Evolutionary conservation across 1,139 yeast species (phyloP), one percentile per base, ranked within the genome.

Genomic region (Hansenula anomala): DNA sequence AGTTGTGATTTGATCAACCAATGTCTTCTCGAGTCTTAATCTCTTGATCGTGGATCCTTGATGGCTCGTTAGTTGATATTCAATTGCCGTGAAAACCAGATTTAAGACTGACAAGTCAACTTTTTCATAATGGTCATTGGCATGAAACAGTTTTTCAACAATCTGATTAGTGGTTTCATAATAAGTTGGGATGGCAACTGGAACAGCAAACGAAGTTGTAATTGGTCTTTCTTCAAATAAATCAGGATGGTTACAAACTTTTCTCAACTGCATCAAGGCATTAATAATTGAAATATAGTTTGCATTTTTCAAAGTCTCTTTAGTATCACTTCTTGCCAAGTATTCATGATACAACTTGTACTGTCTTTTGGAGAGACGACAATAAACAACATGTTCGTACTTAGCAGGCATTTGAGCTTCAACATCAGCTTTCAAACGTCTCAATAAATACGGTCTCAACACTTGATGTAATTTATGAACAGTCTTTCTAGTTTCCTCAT

Each of bases 361-460:
- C 57, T 94, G 99, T 48, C 99, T 76, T 54, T 92, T 89, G 1
- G 97, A 90, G 38, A 94, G 66, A 28, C 96, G 77, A 65, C 98
- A 94, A 55, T 86, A 88, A 8, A 94, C 80, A 44, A 94, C 80
- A 60, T 94, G 99, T 59, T 94, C 99, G 59, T 88, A 86, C 58
- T 94, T 94, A 1, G 87, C 97, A 1, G 99, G 99, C 98, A 94
- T 92, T 62, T 94, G 98, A 59, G 92, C 88, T 54, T 94, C 99
- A 13, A 94, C 99, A 60, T 94, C 99, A 22, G 88, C 89, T 59
- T 94, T 94, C 55, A 94, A 72, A 48, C 99, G 80, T 57, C 99
- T 78, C 43, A 94, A 67, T 35, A 94, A 66, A 55, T 92, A 94
- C 0, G 99, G 99, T 45, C 98, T 74, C 51, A 94, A 67, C 17